Percentiles rank a stretch among this genome's conserved stretches.
phyloP scores from a whole-genome alignment of 768 basidiomycete genomes.

The Lyophyllum decastes region DNA sequence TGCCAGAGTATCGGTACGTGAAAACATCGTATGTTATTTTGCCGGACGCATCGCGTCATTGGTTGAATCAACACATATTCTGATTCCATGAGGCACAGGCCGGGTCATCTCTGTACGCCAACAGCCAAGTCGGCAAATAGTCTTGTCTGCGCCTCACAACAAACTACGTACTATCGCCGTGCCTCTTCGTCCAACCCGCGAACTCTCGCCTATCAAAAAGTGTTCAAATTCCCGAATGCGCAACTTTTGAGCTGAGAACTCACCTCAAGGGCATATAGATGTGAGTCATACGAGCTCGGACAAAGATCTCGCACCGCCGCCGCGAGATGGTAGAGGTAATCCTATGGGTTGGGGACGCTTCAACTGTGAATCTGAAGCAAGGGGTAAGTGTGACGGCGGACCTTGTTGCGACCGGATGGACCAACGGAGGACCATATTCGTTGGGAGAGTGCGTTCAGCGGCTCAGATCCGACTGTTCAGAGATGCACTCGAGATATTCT shows the following conservation, averaged over 20 bases:
- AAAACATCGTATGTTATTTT: no score
- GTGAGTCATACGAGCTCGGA: constrained; percentile 72
- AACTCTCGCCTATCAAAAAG: constrained; percentile 11
- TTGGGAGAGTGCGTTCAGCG: constrained; percentile 64
- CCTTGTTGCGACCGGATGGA: constrained; percentile 92
- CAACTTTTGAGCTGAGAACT: constrained; percentile 8
- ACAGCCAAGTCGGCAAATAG: background rate
- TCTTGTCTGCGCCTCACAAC: no score
- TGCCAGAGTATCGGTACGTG: no score
- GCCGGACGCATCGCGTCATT: no score
- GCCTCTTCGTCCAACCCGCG: constrained; percentile 18
- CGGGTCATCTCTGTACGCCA: no score
- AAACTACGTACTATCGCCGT: background rate
- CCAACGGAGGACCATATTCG: constrained; percentile 77
- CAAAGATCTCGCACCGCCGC: constrained; percentile 73
- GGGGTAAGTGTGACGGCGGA: constrained; percentile 22
- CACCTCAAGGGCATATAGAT: constrained; percentile 79
- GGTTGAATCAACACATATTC: no score
- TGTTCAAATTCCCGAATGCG: no score
- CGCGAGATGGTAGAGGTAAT: constrained; percentile 83
- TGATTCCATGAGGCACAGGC: background rate
- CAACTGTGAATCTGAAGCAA: background rate
- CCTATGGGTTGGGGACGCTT: constrained; percentile 52
- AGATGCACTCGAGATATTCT: background rate
- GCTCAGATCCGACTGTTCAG: constrained; percentile 76